A percentile compares a stretch with the other conserved stretches of the same genome.
These are phyloP conservation scores for Triglochin maritima DNA, from an alignment of 106 monocot species.

Conservation along the genomic window DNA sequence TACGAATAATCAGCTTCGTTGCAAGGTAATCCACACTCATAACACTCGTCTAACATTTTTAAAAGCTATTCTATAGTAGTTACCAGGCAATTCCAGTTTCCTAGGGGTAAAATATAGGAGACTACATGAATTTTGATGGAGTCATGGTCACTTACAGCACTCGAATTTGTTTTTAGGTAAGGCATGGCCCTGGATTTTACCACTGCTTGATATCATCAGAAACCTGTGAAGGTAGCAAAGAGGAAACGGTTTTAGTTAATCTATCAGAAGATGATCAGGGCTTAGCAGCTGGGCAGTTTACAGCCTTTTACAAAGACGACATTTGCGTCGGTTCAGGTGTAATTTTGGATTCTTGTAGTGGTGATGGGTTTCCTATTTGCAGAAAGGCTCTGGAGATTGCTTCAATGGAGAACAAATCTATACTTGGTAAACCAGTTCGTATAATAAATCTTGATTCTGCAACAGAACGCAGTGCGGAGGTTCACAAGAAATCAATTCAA, in stretches of 20 bases:
- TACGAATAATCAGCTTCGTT: constrained; percentile 33
- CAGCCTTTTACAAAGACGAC: constrained; percentile 66
- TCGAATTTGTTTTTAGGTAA: constrained; percentile 37
- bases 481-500: background rate
- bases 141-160: too few relatives aligned
- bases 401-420: constrained; percentile 63
- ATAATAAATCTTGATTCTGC: constrained; percentile 40
- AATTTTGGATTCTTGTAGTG: constrained; percentile 68
- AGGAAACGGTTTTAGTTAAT: constrained; percentile 37
- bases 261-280: constrained; percentile 93
- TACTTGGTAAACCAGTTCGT: constrained; percentile 66
- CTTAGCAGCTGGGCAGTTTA: constrained; percentile 87
- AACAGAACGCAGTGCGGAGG: background rate
- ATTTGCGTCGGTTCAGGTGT: constrained; percentile 82
- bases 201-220: constrained; percentile 43
- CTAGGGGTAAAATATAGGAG: too few relatives aligned
- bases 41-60: background rate
- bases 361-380: constrained; percentile 60
- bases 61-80: too few relatives aligned
- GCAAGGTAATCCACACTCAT: constrained; percentile 48
- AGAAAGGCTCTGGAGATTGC: constrained; percentile 68
- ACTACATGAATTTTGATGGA: too few relatives aligned
- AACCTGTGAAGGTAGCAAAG: constrained; percentile 11
- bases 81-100: too few relatives aligned
- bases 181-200: constrained; percentile 83